A percentile compares a stretch with the other conserved stretches of the same genome.
phyloP scores from a whole-genome alignment of 495 filamentous ascomycete genomes.

The Choiromyces venosus region DNA sequence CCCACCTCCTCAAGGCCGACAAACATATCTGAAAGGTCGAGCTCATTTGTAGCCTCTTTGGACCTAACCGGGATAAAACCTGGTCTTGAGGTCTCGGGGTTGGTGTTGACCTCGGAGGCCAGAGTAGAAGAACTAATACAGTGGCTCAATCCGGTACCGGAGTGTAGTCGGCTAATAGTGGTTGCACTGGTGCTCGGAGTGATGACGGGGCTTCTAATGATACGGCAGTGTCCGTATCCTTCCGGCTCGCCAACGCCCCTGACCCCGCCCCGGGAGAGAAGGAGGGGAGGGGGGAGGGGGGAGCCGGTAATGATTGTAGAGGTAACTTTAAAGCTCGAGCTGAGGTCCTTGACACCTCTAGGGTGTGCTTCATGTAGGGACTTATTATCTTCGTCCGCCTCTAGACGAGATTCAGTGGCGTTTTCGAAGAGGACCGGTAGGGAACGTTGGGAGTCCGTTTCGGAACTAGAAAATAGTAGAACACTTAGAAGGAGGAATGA shows the following conservation, averaged over 20 bases:
- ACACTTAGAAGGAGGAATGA: too few species aligned
- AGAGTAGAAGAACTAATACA: not conserved
- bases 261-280: not conserved
- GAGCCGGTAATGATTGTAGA: not conserved
- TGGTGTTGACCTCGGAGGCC: not conserved
- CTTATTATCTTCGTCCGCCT: not conserved
- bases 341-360: not conserved
- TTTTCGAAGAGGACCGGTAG: too few species aligned
- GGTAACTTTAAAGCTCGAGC: not conserved
- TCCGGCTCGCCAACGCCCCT: too few species aligned
- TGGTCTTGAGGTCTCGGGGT: not conserved
- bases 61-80: not conserved
- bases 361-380: not conserved
- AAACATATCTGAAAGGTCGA: not conserved
- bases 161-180: not conserved
- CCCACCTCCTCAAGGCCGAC: not conserved
- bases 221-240: not conserved
- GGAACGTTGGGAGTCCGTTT: too few species aligned
- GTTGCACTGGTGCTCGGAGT: not conserved
- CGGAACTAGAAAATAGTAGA: too few species aligned
- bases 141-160: not conserved
- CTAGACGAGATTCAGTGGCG: not conserved
- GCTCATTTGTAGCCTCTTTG: not conserved
- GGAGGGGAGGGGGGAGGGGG: not conserved
- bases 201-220: not conserved